These are phyloP conservation scores for Sugiyamaella valdiviana DNA, from an alignment of 805 yeast genomes.

Conservation along the genomic window DNA sequence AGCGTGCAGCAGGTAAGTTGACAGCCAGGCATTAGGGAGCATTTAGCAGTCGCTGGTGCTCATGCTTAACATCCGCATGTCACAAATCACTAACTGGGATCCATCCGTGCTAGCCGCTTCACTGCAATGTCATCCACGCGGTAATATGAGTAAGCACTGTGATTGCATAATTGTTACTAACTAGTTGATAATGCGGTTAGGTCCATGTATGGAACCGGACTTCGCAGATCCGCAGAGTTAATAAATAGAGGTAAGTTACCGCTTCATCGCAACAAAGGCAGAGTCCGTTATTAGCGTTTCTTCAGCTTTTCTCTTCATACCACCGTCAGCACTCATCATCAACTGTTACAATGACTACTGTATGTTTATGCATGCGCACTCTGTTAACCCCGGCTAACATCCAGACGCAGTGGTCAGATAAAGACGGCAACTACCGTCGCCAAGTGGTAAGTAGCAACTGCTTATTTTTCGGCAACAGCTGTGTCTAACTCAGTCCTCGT, in stretches of 20 bases:
- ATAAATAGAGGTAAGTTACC: background rate
- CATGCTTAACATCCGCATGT: too few relatives aligned
- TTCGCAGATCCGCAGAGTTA: too few relatives aligned
- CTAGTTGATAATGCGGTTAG: too few relatives aligned
- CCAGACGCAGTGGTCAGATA: conserved; percentile 9
- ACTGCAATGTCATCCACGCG: too few relatives aligned
- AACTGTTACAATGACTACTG: conserved; percentile 8
- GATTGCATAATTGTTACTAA: too few relatives aligned
- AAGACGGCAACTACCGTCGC: conserved; percentile 20
- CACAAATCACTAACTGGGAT: too few relatives aligned
- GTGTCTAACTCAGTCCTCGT: conserved; percentile 28
- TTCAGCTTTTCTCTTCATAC: background rate
- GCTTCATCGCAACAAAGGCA: background rate
- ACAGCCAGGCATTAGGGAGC: too few relatives aligned
- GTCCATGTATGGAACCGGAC: too few relatives aligned
- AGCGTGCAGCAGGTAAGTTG: too few relatives aligned
- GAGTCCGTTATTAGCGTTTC: background rate
- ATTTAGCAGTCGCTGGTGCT: too few relatives aligned
- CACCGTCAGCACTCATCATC: background rate
- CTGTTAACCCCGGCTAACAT: background rate
- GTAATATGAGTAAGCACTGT: too few relatives aligned
- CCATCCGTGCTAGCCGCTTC: too few relatives aligned
- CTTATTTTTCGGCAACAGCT: background rate
- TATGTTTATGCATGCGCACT: background rate
- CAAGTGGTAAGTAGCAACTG: conserved; percentile 15